These are phyloP conservation scores for Curvularia lunata DNA, from an alignment of 2,329 filamentous ascomycete species.

Conservation along the genomic window DNA sequence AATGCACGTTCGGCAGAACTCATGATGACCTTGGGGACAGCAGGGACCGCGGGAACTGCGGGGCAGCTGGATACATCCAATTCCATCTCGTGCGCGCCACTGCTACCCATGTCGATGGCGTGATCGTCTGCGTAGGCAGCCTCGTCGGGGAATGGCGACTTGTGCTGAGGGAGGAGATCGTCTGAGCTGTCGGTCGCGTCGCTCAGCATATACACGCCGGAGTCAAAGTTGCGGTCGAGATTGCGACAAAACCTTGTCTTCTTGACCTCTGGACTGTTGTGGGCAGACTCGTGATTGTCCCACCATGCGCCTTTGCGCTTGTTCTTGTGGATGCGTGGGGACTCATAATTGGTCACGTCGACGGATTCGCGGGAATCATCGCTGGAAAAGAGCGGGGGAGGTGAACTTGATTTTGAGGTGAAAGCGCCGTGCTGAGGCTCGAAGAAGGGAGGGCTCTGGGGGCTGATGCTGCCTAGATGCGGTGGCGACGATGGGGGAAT, in stretches of 20 bases:
- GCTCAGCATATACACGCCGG: constrained; percentile 42
- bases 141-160: constrained; percentile 22
- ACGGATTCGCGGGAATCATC: constrained; percentile 39
- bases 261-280: constrained; percentile 28
- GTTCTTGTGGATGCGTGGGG: constrained; percentile 41
- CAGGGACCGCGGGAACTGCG: neutral
- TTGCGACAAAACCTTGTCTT: constrained; percentile 40
- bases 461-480: constrained; percentile 27
- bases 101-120: neutral
- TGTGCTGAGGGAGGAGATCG: constrained; percentile 20
- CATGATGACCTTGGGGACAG: constrained; percentile 4
- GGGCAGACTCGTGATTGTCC: constrained; percentile 26
- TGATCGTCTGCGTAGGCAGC: constrained; percentile 11
- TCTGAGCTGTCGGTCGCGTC: constrained; percentile 32
- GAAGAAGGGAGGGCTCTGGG: constrained; percentile 37
- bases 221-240: constrained; percentile 43
- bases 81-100: neutral
- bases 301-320: constrained; percentile 45
- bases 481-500: constrained; percentile 34
- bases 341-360: constrained; percentile 42
- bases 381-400: constrained; percentile 44
- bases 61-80: neutral
- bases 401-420: constrained; percentile 42
- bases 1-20: constrained; percentile 20
- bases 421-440: constrained; percentile 23